Evolutionary conservation across 2,329 filamentous ascomycete species (phyloP).

Genomic region (Thermoascus crustaceus): DNA sequence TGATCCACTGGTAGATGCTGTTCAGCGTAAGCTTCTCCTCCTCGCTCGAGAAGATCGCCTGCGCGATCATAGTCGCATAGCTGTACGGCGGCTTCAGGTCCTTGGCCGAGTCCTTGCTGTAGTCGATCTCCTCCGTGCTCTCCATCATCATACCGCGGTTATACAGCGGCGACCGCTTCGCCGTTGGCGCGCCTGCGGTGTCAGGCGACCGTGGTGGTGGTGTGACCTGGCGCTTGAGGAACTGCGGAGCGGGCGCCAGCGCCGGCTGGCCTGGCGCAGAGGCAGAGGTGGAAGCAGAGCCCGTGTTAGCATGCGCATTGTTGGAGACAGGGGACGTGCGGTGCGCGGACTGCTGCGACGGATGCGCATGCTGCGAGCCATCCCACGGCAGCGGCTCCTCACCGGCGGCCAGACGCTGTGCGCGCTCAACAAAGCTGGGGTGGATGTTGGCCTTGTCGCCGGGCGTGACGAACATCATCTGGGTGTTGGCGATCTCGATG

Average conservation of each 20-base stretch:
- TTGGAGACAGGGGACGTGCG: conserved; percentile 13
- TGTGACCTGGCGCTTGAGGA: conserved; percentile 37
- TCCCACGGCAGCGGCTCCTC: conserved; percentile 34
- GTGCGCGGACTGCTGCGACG: conserved; percentile 11
- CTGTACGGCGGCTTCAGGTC: conserved; percentile 94
- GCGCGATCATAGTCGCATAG: conserved; percentile 93
- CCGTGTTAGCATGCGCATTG: conserved; percentile 2
- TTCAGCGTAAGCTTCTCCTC: conserved; percentile 86
- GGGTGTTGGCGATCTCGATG: conserved; percentile 81
- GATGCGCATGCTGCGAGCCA: conserved; percentile 31
- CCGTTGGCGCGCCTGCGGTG: conserved; percentile 29
- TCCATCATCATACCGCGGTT: conserved; percentile 47
- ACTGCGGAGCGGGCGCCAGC: conserved; percentile 36
- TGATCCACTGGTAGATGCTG: conserved; percentile 92
- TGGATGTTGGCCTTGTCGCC: conserved; percentile 63
- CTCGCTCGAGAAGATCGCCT: conserved; percentile 79
- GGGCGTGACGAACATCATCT: conserved; percentile 99
- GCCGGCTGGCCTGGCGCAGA: conserved; percentile 22
- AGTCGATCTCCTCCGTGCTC: conserved; percentile 45
- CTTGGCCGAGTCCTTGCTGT: conserved; percentile 70
- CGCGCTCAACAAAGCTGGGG: conserved; percentile 60
- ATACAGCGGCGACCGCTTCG: conserved; percentile 41
- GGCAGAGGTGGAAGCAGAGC: conserved; percentile 9
- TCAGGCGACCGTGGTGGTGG: conserved; percentile 34
- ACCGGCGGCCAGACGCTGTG: conserved; percentile 39